These are phyloP conservation scores for Fomitiporia mediterranea DNA, from an alignment of 1,284 basidiomycete genomes.

Conservation along the genomic window DNA sequence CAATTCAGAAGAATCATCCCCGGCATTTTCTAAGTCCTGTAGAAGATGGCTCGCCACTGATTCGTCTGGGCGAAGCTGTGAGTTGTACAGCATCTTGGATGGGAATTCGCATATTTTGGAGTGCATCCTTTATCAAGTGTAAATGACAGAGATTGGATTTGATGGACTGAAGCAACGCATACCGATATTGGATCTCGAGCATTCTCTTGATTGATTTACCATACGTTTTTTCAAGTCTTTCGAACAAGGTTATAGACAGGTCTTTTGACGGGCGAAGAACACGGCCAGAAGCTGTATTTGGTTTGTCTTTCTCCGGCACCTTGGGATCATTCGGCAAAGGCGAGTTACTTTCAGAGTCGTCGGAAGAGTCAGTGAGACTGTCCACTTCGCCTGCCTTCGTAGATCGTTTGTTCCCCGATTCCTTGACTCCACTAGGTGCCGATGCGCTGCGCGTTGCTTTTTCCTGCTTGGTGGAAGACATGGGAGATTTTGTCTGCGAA, in stretches of 20 bases:
- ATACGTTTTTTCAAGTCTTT: slow-evolving; percentile 84
- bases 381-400: not conserved
- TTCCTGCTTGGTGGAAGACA: slow-evolving; percentile 30
- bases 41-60: slow-evolving; percentile 74
- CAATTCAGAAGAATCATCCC: slow-evolving; percentile 45
- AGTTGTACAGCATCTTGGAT: slow-evolving; percentile 75
- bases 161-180: slow-evolving; percentile 23
- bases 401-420: no score
- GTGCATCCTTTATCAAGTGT: slow-evolving; percentile 78
- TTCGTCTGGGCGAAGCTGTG: slow-evolving; percentile 64
- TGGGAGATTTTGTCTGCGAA: slow-evolving; percentile 43
- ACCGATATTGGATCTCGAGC: slow-evolving; percentile 86
- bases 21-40: slow-evolving; percentile 56
- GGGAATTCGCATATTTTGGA: slow-evolving; percentile 84
- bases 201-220: slow-evolving; percentile 81
- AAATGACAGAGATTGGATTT: not conserved
- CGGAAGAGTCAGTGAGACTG: not conserved
- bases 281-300: not conserved
- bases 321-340: not conserved
- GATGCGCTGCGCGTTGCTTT: slow-evolving; percentile 14
- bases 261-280: slow-evolving; percentile 56
- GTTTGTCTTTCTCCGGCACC: not conserved
- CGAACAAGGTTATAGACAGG: slow-evolving; percentile 88
- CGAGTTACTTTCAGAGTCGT: not conserved
- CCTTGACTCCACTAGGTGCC: not conserved